Evolutionary conservation across 257 asterid genomes (phyloP), one percentile per base, ranked within the genome.

Genomic region (Orobanche coerulescens): DNA sequence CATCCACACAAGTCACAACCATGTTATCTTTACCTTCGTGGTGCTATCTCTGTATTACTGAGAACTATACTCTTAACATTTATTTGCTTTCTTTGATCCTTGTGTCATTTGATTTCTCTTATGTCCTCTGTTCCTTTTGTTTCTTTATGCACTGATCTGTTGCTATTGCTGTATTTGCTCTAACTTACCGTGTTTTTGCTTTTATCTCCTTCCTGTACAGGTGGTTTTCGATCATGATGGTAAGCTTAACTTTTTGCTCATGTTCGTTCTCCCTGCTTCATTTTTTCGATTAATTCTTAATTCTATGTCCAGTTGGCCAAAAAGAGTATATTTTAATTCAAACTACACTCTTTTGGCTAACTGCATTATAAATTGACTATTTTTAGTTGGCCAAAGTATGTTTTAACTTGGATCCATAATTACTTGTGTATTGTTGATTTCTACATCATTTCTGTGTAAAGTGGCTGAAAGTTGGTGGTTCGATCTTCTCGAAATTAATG

Each of bases 171-270:
- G 61, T 62, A 49, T 47, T 47, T 46, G 30, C 61, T 75, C 75
- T 84, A 55, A 82, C 73, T 61, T 23, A 53, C 53, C 64, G 55
- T 68, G 62, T 58, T 54, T 43, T 73, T 34, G 57, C 58, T 37
- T 55, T 66, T 51, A 0, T 59, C 26, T 31, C 25, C 28, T 26
- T 63, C 61, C 57, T 62, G 57, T 64, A 59, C 94, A 92, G 97
- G 95, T 92, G 70, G 94, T 88, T 71, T 92, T 92, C 68, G 98
- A 88, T 67, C 86, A 92, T 76, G 90, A 86, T 70, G 98, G 98
- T 92, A 79, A 79, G 98, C 28, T 70, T 34, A 64, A 28, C 71
- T 37, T 23, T 47, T 58, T 34, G 19, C 42, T 19, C 19, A 48
- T 66, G n/a, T 69, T 52, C 62, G 15, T 66, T 56, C 36, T 53